Evolutionary conservation across 2,329 filamentous ascomycete genomes (phyloP).

Genomic region (Celoporthe dispersa): DNA sequence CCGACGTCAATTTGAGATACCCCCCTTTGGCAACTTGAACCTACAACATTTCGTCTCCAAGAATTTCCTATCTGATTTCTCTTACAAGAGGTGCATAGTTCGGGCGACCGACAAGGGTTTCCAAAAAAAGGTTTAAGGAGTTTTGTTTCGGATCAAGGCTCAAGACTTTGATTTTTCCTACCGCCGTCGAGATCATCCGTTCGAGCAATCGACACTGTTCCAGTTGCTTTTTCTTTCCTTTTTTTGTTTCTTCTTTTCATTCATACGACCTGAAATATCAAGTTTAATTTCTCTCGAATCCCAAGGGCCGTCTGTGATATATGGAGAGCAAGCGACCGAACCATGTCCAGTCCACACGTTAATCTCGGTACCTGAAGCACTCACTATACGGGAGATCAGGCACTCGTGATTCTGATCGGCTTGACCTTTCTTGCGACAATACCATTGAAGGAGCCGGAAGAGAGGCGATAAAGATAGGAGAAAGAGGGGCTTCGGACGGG

Average conservation of each 20-base stretch:
- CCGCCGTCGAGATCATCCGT: conserved; percentile 9
- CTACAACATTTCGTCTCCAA: conserved; percentile 16
- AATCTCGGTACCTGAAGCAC: conserved; percentile 4
- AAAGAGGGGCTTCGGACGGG: background rate
- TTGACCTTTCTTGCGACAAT: background rate
- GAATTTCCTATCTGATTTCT: conserved; percentile 21
- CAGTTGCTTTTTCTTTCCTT: background rate
- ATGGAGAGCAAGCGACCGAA: background rate
- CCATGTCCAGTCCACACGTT: background rate
- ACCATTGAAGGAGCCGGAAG: background rate
- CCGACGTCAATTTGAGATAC: conserved; percentile 26
- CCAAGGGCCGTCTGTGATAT: background rate
- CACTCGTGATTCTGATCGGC: background rate
- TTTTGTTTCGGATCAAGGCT: conserved; percentile 19
- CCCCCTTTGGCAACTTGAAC: conserved; percentile 26
- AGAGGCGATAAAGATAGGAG: background rate
- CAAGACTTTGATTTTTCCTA: background rate
- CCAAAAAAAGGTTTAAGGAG: conserved; percentile 16
- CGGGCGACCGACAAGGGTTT: conserved; percentile 30
- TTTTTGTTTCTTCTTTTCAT: background rate
- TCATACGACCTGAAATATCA: background rate
- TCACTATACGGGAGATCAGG: background rate
- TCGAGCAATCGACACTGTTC: conserved; percentile 18
- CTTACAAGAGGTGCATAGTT: conserved; percentile 29
- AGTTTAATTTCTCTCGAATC: background rate